Evolutionary conservation across 768 basidiomycete species (phyloP).

Genomic region (Mycena rebaudengoi): DNA sequence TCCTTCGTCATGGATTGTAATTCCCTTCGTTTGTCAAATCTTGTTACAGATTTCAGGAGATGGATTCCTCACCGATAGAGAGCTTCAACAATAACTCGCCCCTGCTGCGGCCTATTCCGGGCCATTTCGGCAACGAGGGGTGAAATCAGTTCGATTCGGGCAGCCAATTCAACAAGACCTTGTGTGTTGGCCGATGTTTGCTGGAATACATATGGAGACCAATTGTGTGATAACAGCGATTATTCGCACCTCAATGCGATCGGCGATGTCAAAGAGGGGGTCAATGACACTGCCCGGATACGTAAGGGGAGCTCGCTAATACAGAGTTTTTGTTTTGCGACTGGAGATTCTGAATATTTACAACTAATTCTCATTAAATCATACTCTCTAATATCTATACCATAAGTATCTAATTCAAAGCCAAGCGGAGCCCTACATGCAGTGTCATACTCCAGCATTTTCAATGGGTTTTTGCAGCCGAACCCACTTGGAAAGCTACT

Average conservation of each 20-base stretch:
- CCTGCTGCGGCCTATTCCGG: background rate
- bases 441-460: too few species aligned
- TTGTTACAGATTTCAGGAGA: background rate
- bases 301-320: too few species aligned
- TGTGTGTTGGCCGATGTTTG: background rate
- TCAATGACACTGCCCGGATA: conserved; percentile 5
- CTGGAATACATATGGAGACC: background rate
- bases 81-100: background rate
- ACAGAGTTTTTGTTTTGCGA: too few species aligned
- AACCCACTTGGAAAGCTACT: too few species aligned
- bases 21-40: background rate
- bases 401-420: too few species aligned
- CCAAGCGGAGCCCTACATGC: too few species aligned
- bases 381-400: too few species aligned
- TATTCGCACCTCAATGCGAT: conserved; percentile 2
- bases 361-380: too few species aligned
- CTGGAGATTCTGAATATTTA: too few species aligned
- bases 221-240: background rate
- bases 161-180: background rate
- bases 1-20: conserved; percentile 7
- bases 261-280: background rate
- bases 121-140: conserved; percentile 2
- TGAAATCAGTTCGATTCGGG: conserved; percentile 4
- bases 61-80: background rate
- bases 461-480: too few species aligned